Conservation (phyloP, 1,139 yeast species). For the Debaryomycetaceae sp. region DNA sequence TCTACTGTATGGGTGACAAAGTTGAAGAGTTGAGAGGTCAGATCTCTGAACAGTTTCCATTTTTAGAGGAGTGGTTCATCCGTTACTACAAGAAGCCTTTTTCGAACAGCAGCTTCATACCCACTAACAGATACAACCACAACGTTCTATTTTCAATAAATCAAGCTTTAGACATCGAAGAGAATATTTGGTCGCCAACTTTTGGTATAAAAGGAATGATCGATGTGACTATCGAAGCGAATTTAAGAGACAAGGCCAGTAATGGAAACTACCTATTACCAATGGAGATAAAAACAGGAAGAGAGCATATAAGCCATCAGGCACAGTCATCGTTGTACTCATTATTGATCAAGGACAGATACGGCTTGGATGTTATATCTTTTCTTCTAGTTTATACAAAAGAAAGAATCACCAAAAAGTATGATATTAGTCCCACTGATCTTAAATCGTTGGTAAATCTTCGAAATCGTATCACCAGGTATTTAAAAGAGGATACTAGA, state of each 20-base stretch:
- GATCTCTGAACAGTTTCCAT: conserved; percentile 46
- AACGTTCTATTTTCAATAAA: conserved; percentile 48
- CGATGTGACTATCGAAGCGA: conserved; percentile 79
- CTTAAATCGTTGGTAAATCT: conserved; percentile 61
- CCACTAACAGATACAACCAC: conserved; percentile 35
- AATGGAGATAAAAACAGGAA: conserved; percentile 86
- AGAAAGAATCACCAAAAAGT: conserved; percentile 50
- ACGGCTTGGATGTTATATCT: conserved; percentile 60
- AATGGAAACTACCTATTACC: conserved; percentile 58
- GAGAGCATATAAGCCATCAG: conserved; percentile 62
- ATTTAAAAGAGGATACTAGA: conserved; percentile 47
- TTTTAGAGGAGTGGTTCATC: conserved; percentile 62
- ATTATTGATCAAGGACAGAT: conserved; percentile 72
- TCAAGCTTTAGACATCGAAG: conserved; percentile 79
- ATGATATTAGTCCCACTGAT: conserved; percentile 54
- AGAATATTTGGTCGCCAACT: conserved; percentile 85
- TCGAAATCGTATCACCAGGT: conserved; percentile 67
- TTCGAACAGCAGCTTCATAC: conserved; percentile 23
- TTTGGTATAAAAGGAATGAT: conserved; percentile 90
- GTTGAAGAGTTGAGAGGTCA: conserved; percentile 44
- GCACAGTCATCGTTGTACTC: conserved; percentile 91
- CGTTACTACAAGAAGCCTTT: conserved; percentile 35
- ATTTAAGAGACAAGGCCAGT: conserved; percentile 21
- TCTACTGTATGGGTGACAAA: conserved; percentile 56
- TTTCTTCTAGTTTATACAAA: conserved; percentile 76